Evolutionary conservation across 1,139 yeast genomes (phyloP).

Genomic region (Magnusiomyces sp.): DNA sequence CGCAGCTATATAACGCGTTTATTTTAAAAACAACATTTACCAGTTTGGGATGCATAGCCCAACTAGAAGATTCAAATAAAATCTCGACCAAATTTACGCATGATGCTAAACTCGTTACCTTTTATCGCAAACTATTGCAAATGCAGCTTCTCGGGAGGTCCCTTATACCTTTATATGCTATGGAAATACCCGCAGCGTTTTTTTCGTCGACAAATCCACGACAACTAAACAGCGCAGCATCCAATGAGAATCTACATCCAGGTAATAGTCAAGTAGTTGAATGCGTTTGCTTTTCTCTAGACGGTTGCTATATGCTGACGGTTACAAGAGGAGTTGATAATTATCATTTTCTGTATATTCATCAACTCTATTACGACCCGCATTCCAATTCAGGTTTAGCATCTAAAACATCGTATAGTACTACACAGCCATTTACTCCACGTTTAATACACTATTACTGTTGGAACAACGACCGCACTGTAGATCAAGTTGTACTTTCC

Average conservation of each 20-base stretch:
- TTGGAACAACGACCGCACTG: slow-evolving; percentile 12
- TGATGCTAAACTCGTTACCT: slow-evolving; percentile 5
- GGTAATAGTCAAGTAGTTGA: slow-evolving; percentile 6
- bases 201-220: slow-evolving; percentile 1
- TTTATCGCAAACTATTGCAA: slow-evolving; percentile 11
- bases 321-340: slow-evolving; percentile 9
- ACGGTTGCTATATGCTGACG: slow-evolving; percentile 9
- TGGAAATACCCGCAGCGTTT: background rate
- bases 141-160: slow-evolving; percentile 9
- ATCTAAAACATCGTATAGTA: background rate
- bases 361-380: slow-evolving; percentile 3
- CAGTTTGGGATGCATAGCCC: background rate
- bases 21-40: background rate
- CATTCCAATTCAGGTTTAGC: background rate
- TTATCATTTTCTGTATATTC: slow-evolving; percentile 9
- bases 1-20: background rate
- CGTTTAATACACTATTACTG: slow-evolving; percentile 7
- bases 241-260: slow-evolving; percentile 4
- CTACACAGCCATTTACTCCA: slow-evolving; percentile 3
- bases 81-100: background rate
- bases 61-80: background rate
- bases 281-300: slow-evolving; percentile 12
- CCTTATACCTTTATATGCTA: background rate
- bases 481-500: slow-evolving; percentile 10
- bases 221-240: slow-evolving; percentile 8